A percentile compares a stretch with the other conserved stretches of the same genome.
Conservation (phyloP, 1,284 basidiomycete species). For the Microbotryomycetes sp. region DNA sequence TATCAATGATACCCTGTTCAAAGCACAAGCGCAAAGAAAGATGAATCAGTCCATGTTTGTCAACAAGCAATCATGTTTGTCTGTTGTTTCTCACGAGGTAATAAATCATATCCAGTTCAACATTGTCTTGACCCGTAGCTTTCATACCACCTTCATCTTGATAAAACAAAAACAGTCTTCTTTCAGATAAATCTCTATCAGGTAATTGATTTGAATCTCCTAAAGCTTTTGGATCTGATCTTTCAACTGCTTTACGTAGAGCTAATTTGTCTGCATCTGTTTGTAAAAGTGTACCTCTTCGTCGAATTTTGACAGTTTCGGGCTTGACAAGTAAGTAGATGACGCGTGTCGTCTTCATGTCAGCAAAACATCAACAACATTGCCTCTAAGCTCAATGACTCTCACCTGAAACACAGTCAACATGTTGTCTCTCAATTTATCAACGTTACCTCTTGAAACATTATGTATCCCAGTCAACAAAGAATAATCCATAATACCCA, state of each 20-base stretch:
- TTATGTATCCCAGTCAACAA: conserved; percentile 91
- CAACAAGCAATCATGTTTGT: not conserved
- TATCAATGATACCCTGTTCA: conserved; percentile 78
- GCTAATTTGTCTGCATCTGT: conserved; percentile 54
- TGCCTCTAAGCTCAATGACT: conserved; percentile 10
- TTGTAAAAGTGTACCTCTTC: conserved; percentile 56
- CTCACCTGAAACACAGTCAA: conserved; percentile 83
- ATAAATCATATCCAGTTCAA: conserved; percentile 71
- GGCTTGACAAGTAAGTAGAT: conserved; percentile 49
- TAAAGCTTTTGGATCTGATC: conserved; percentile 71
- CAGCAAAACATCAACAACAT: not conserved
- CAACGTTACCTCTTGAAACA: conserved; percentile 80
- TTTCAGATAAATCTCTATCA: conserved; percentile 58
- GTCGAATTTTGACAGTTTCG: conserved; percentile 50
- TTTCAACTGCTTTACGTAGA: conserved; percentile 74
- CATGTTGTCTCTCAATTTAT: conserved; percentile 81
- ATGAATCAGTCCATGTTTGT: too few relatives aligned
- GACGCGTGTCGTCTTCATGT: not conserved
- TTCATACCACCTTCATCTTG: conserved; percentile 92
- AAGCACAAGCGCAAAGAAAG: not conserved
- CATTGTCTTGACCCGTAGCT: conserved; percentile 79
- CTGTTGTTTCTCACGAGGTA: conserved; percentile 50
- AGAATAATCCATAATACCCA: conserved; percentile 95
- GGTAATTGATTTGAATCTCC: conserved; percentile 61
- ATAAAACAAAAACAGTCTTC: conserved; percentile 85